Base-by-base conservation (phyloP, 179 eudicot genomes). In the Spergularia azorica region DNA sequence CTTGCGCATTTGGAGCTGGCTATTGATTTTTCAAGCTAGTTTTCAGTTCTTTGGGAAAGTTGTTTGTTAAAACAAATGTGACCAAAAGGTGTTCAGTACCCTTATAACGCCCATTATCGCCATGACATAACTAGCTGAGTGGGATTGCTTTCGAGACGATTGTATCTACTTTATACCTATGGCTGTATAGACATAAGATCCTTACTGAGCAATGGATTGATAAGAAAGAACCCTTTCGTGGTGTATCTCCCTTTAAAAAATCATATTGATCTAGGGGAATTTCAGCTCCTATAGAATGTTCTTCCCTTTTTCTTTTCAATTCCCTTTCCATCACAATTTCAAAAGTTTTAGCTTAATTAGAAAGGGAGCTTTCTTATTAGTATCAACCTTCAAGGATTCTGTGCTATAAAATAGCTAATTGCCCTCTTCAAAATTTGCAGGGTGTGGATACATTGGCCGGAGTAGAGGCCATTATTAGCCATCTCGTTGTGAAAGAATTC, bases 361-460 rank as follows among this genome's bases (percentile, higher is more conserved):
- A 62, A 63, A 10, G 63, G 18, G 17, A 21, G 61, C 9, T 70
- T 12, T 52, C 6, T n/a, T 62, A 12, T 61, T 39, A 55, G 12
- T 17, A 7, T 52, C 70, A 61, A 43, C 38, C 18, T 51, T 8
- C 62, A 52, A 62, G 55, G 43, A 41, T 11, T 3, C 54, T 63
- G 55, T 65, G 17, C 50, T 56, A 43, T 55, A 38, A 48, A 70
- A 75, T 74, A 63, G 63, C 78, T 82, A 66, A 80, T 56, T 75
- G 4, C 61, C 58, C 65, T 81, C 41, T 67, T 38, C 79, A 13
- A 26, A 15, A 63, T 74, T 20, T 85, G 80, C 80, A 93, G 97
- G 98, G 98, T 74, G 84, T 93, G 18, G 97, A 93, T 92, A 82
- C 88, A 71, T 81, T 95, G 84, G 97, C 98, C 3, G 97, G 98